Base-by-base conservation (phyloP, 208 protist genomes). In the Blechomonas ayalai region DNA sequence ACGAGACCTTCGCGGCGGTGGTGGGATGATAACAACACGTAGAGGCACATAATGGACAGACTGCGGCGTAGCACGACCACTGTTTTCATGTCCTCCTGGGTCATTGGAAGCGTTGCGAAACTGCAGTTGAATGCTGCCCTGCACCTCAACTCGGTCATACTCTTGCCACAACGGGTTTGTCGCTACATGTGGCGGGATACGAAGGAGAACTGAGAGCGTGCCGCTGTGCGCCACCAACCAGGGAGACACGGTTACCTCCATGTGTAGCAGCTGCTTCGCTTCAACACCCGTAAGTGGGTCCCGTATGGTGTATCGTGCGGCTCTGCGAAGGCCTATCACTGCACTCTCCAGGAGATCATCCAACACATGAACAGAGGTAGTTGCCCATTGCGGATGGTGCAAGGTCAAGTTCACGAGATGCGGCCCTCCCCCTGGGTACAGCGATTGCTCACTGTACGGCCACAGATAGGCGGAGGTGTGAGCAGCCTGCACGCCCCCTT, bases 391-490 rank as follows among this genome's bases (percentile, higher is more conserved):
- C 31, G 58, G 42, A 23, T 46, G 37, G 47, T 83, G 58, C 15
- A 83, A 18, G 12, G 94, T 98, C 0, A 98, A 16, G 61, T 98
- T 99, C 33, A 97, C 63, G 5, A 95, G 57, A 0, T 96, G 28
- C 12, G 93, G 83, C 23, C 71, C 36, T 0, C 51, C 60, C 3
- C 67, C 68, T 32, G 82, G 59, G 59, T 93, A 97, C 34, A 93
- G 36, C 22, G 78, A 68, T 63, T 96, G 88, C 23, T 82, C 59
- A 52, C 95, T 96, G 51, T 89, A 95, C n/a, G 96, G 96, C 95
- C 95, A 98, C 42, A 85, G 72, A 52, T 92, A 96, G 20, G 16
- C 13, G 37, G 13, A 42, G 9, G 37, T 16, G 9, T 10, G 9
- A 10, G 0, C 77, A 71, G 39, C 82, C 90, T 34, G 12, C 31